Base-by-base conservation (phyloP, 75 land plant species). In the Sequoiadendron giganteum region DNA sequence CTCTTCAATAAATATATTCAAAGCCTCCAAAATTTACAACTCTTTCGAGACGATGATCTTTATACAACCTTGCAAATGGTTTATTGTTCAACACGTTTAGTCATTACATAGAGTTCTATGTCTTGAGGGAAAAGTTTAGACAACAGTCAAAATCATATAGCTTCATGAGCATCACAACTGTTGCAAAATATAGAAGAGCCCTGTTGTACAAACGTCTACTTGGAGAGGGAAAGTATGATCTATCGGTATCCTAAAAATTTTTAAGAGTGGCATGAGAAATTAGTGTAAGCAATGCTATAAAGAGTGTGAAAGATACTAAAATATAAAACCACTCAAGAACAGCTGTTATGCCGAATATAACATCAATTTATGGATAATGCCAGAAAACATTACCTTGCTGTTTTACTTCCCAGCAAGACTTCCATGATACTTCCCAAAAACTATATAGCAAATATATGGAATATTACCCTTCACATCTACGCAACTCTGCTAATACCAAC, bases 401-500 rank as follows among this genome's bases (percentile, higher is more conserved):
- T 28, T 43, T 25, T 81, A 49, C n/a, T 25, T 81, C 34, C 54
- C 84, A 82, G 84, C 54, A 82, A 82, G n/a, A 47, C 30, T 28
- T 47, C 47, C 48, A n/a, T n/a, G 32, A n/a, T 82, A 47, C 21
- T 82, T 49, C 45, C 34, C 10, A 11, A 47, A 82, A 45, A 45
- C 34, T n/a, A 49, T 82, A 28, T 25, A 47, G 84, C 28, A 30
- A 82, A 9, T 25, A 45, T 45, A 25, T 82, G n/a, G 48, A 45
- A 82, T 47, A n/a, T 81, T 75, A 81, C 14, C 48, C 48, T n/a
- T 82, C 15, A 18, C 84, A 82, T 82, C 52, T 47, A 47, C 13
- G 84, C 84, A 43, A 25, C 48, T 45, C 84, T 85, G 68, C 34
- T 54, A 36, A 85, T 85, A 34, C 86, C 40, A 54, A 54, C 43